Evolutionary conservation across 2,329 filamentous ascomycete genomes (phyloP), one percentile per base, ranked within the genome.

Genomic region (Exophiala oligosperma): DNA sequence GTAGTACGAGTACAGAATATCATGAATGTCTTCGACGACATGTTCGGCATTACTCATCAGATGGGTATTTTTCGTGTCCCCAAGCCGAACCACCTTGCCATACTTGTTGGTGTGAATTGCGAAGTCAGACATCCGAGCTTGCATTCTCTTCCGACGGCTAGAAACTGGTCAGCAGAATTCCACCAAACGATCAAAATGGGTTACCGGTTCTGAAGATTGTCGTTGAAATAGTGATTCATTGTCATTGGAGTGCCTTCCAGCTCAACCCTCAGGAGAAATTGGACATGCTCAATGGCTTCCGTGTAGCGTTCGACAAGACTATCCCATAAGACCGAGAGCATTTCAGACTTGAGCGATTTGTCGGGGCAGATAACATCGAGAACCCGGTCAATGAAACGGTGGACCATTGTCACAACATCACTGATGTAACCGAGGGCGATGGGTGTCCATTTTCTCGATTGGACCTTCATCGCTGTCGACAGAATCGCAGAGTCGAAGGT

Each of bases 1-100:
- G 73, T 90, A 89, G 69, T 86, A 90, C 1, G 80, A 76, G 28
- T 76, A 69, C 0, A 90, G 74, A 1, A 83, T 80, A 58, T 89
- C 81, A 55, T 87, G 83, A 3, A 89, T 79, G 8, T 85, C 78
- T 35, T 81, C 74, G 2, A 76, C 64, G 0, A 72, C 70, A 41
- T 78, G 70, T 3, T 77, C 66, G 0, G 70, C 68, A 51, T 76
- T 78, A 55, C 68, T 71, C 64, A 72, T 69, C 6, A 9, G 32
- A 9, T 35, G 32, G n/a, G 60, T 56, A 35, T 55, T 26, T 6
- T 47, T 29, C 24, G 49, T 41, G 32, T 60, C 54, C 9, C 48
- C n/a, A 2, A 60, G 32, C 41, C 40, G 14, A 28, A 59, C 48
- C 6, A 59, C 43, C 21, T 38, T 17, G 24, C 37, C 43, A n/a